These are phyloP conservation scores for Oryza coarctata DNA, from an alignment of 176 grass and related monocot species.

Conservation along the genomic window DNA sequence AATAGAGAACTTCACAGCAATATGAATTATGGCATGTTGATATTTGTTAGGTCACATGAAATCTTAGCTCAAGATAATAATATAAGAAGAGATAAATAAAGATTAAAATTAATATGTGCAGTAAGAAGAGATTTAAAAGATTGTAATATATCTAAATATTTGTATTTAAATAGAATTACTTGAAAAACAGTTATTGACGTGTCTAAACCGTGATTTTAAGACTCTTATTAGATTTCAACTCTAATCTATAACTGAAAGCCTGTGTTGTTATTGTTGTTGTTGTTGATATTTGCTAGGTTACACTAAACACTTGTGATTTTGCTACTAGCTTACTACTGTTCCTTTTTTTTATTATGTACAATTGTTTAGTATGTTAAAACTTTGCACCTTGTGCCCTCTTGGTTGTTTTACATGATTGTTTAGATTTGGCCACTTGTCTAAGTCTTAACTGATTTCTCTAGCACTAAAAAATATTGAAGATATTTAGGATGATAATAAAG, in stretches of 20 bases:
- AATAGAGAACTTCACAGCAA: background rate
- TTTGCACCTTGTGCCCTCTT: background rate
- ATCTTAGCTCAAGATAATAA: too few relatives aligned
- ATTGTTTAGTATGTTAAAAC: background rate
- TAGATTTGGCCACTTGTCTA: background rate
- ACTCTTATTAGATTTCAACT: too few relatives aligned
- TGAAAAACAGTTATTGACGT: too few relatives aligned
- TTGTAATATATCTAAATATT: too few relatives aligned
- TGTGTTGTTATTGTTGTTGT: too few relatives aligned
- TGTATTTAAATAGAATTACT: too few relatives aligned
- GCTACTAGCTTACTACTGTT: background rate
- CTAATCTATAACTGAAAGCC: too few relatives aligned
- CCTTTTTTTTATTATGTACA: background rate
- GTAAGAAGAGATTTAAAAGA: too few relatives aligned
- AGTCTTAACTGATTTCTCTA: slow-evolving; percentile 44
- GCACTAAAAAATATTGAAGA: slow-evolving; percentile 60
- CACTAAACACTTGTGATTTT: background rate
- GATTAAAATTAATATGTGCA: too few relatives aligned
- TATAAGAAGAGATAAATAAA: too few relatives aligned
- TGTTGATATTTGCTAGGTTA: slow-evolving; percentile 8
- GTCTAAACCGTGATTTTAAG: too few relatives aligned
- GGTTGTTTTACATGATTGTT: slow-evolving; percentile 10
- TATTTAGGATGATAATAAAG: slow-evolving; percentile 51
- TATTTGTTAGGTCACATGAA: slow-evolving; percentile 1
- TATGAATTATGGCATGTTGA: background rate